phyloP scores from a whole-genome alignment of 768 basidiomycete genomes.

The Lentinula sp. region DNA sequence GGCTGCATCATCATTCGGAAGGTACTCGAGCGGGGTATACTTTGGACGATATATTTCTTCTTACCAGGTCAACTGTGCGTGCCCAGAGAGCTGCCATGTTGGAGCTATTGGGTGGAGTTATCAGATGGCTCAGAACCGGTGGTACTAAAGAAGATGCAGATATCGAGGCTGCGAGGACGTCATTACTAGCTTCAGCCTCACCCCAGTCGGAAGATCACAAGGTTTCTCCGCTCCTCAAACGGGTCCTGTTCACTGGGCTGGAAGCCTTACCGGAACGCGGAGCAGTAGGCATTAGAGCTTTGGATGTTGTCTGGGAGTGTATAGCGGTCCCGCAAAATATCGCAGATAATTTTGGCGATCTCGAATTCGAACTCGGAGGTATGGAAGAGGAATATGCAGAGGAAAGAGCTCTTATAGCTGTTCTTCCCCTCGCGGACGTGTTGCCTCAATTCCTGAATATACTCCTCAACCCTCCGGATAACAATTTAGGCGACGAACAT shows the following conservation, averaged over 20 bases:
- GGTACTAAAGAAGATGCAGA: constrained; percentile 29
- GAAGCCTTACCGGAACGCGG: constrained; percentile 63
- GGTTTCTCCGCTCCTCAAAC: constrained; percentile 39
- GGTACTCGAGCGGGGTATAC: constrained; percentile 81
- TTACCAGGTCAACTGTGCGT: constrained; percentile 75
- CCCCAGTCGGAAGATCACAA: constrained; percentile 16
- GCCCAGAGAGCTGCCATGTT: constrained; percentile 84
- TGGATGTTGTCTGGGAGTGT: constrained; percentile 72
- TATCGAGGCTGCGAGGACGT: not conserved
- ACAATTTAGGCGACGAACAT: not conserved
- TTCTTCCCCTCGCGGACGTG: constrained; percentile 35
- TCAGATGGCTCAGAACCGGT: constrained; percentile 21
- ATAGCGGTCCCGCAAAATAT: constrained; percentile 51
- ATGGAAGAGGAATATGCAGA: constrained; percentile 41
- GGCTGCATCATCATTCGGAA: constrained; percentile 88
- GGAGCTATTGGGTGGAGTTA: constrained; percentile 58
- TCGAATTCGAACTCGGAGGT: constrained; percentile 28
- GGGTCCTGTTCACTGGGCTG: constrained; percentile 60
- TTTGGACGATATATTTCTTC: constrained; percentile 74
- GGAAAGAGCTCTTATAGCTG: constrained; percentile 19
- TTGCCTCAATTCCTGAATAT: constrained; percentile 44
- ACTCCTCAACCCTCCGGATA: constrained; percentile 11
- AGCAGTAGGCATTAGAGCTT: constrained; percentile 57
- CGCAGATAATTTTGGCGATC: constrained; percentile 19
- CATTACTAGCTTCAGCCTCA: not conserved